phyloP scores from a whole-genome alignment of 129 eudicot genomes.

The Logfia minima region DNA sequence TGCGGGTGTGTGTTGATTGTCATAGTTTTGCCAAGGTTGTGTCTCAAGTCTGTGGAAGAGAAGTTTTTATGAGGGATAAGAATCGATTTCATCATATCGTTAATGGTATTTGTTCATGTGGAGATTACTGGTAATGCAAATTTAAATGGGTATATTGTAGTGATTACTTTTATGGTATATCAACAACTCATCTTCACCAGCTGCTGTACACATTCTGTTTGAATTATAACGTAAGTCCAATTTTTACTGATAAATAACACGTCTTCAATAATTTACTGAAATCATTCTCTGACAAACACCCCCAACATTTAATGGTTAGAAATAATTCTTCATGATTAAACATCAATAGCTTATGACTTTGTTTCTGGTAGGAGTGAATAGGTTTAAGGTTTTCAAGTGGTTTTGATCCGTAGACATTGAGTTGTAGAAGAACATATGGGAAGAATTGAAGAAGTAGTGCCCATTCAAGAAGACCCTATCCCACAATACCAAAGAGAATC shows the following conservation, averaged over 20 bases:
- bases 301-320: neutral
- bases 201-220: neutral
- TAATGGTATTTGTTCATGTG: constrained; percentile 67
- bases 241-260: neutral
- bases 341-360: neutral
- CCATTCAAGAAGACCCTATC: constrained; percentile 2
- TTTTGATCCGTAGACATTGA: neutral
- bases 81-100: constrained; percentile 69
- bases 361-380: constrained; percentile 12
- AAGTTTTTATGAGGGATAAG: constrained; percentile 66
- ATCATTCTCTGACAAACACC: neutral
- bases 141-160: neutral
- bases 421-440: neutral
- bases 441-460: neutral
- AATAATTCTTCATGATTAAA: neutral
- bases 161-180: neutral
- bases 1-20: constrained; percentile 80
- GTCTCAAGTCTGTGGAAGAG: constrained; percentile 61
- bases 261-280: no score
- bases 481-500: constrained; percentile 2
- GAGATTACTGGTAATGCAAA: constrained; percentile 66
- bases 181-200: neutral
- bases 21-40: constrained; percentile 77
- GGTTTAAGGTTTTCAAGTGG: constrained; percentile 5
- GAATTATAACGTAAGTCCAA: neutral